These are phyloP conservation scores for Trypanosoma melophagium DNA, from an alignment of 208 protist species.

Conservation along the genomic window DNA sequence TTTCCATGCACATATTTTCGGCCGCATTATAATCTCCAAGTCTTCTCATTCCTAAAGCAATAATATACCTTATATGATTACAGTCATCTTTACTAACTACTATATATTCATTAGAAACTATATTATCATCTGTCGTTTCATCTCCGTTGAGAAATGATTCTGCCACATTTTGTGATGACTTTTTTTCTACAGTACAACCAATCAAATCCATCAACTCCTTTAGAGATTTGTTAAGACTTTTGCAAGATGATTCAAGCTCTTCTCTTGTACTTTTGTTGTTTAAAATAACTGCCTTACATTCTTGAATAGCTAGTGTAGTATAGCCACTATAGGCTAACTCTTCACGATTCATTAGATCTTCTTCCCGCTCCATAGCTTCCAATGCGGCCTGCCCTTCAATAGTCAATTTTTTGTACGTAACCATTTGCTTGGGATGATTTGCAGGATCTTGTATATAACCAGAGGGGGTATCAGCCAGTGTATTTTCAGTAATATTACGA, in stretches of 20 bases:
- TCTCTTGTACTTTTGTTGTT: conserved; percentile 18
- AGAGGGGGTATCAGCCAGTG: conserved; percentile 65
- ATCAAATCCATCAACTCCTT: conserved; percentile 27
- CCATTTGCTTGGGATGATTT: conserved; percentile 44
- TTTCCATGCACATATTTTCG: conserved; percentile 41
- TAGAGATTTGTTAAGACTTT: conserved; percentile 38
- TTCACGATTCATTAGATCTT: conserved; percentile 53
- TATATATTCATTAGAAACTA: conserved; percentile 20
- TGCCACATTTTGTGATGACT: not conserved
- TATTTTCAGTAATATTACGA: conserved; percentile 64
- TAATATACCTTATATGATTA: conserved; percentile 72
- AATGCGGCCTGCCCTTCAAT: conserved; percentile 31
- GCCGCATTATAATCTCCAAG: conserved; percentile 45
- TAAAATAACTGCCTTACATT: conserved; percentile 45
- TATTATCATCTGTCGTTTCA: not conserved
- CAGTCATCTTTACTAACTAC: conserved; percentile 50
- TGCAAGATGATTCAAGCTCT: conserved; percentile 32
- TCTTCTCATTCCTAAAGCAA: conserved; percentile 53
- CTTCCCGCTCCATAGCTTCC: conserved; percentile 50
- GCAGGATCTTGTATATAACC: conserved; percentile 75
- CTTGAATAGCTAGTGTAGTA: conserved; percentile 53
- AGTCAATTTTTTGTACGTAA: conserved; percentile 37
- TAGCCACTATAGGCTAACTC: conserved; percentile 66
- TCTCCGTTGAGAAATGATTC: not conserved
- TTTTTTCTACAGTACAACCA: conserved; percentile 44